Evolutionary conservation across 768 basidiomycete species (phyloP), one percentile per base, ranked within the genome.

Genomic region (Boletus pseudopeckii): DNA sequence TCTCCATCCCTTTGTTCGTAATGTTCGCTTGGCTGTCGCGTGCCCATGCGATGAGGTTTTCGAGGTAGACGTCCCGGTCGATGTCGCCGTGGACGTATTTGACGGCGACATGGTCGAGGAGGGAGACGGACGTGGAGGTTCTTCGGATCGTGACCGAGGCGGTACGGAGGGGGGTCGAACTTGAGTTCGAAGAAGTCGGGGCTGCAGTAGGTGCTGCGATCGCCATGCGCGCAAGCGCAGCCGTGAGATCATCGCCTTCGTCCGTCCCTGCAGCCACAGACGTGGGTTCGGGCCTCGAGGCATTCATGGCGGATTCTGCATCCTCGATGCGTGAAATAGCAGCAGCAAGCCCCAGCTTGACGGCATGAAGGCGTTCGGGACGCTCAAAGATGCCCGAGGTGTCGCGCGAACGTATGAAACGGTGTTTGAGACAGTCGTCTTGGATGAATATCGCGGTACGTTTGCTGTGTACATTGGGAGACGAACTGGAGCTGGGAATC

Each of bases 291-390:
- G 11, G 32, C 20, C 28, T 49, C 9, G 15, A 26, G 9, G 2
- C 17, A 20, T 30, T 40, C 4, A 32, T 28, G 5, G 28, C 46
- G 4, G 45, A 26, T 8, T 49, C 52, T 0, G 18, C 40, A 8
- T 75, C 75, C 60, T 90, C 87, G 5, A 93, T 71, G 45, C 87
- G 81, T 7, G 92, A 80, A 18, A 91, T 76, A 0, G 88, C 90
- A 7, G 88, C 88, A 3, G 92, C 80, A 8, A 97, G 76, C 2
- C 95, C 96, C 5, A 90, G 64, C 59, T 85, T 83, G 46, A 98
- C 83, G 0, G 94, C 94, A 45, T 86, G 81, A 26, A 98, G 74
- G 22, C 96, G 83, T 66, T 97, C 90, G 0, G 95, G 95, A 10
- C 92, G 80, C 67, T 98, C 96, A n/a, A 95, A 83, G 49, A 97